Conservation (phyloP, 1,139 yeast species). For the Sugiyamaella paludigena region DNA sequence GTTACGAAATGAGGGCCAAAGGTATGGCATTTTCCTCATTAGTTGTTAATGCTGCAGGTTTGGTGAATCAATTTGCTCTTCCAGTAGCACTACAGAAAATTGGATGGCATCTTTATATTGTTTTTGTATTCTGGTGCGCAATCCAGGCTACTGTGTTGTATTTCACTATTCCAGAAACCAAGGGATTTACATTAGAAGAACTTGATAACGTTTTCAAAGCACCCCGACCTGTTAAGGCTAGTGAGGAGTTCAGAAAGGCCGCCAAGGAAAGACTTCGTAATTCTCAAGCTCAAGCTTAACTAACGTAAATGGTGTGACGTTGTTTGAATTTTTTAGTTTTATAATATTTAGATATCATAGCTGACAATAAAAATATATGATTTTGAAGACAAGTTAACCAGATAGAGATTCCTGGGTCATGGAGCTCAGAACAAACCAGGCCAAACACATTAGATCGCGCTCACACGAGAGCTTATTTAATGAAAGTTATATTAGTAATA, state of each 20-base stretch:
- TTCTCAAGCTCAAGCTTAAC: too few species aligned
- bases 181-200: slow-evolving; percentile 48
- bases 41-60: slow-evolving; percentile 18
- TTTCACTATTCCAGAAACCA: slow-evolving; percentile 46
- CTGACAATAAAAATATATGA: too few species aligned
- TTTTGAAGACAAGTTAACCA: too few species aligned
- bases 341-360: too few species aligned
- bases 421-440: too few species aligned
- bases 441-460: too few species aligned
- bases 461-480: too few species aligned
- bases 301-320: too few species aligned
- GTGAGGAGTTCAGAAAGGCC: slow-evolving; percentile 26
- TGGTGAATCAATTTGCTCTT: slow-evolving; percentile 52
- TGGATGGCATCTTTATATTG: slow-evolving; percentile 26
- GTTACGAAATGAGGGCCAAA: slow-evolving; percentile 41
- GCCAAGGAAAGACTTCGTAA: too few species aligned
- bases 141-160: slow-evolving; percentile 33
- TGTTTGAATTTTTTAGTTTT: too few species aligned
- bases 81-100: slow-evolving; percentile 58
- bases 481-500: too few species aligned
- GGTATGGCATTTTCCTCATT: slow-evolving; percentile 35
- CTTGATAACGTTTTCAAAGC: slow-evolving; percentile 43
- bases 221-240: slow-evolving; percentile 24
- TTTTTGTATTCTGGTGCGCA: slow-evolving; percentile 36
- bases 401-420: too few species aligned